These are phyloP conservation scores for Bassia scoparia DNA, from an alignment of 148 eudicot genomes.

Conservation along the genomic window DNA sequence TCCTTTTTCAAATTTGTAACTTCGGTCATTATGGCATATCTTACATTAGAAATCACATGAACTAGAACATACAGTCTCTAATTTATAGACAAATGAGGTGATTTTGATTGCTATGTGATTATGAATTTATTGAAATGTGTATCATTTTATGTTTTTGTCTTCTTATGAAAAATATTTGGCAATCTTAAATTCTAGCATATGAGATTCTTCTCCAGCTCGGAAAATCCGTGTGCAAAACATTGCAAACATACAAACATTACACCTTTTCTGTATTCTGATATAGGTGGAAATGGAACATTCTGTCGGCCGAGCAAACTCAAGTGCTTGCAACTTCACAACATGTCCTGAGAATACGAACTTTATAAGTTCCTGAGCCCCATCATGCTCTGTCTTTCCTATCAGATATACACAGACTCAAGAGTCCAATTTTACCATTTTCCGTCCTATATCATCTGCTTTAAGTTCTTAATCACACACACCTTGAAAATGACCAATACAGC, in stretches of 20 bases:
- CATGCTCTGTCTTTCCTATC: constrained; percentile 84
- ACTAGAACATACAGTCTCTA: no score
- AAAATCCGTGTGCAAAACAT: constrained; percentile 65
- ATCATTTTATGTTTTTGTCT: background rate
- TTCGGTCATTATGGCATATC: no score
- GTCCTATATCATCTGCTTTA: constrained; percentile 50
- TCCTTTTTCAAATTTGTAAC: no score
- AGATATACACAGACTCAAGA: constrained; percentile 72
- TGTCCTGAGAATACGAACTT: constrained; percentile 70
- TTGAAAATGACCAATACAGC: constrained; percentile 54
- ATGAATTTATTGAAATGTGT: background rate
- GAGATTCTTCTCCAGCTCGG: constrained; percentile 44
- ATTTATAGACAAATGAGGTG: no score
- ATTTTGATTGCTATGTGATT: background rate
- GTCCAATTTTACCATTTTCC: constrained; percentile 77
- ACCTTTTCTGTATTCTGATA: constrained; percentile 49
- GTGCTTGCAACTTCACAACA: constrained; percentile 46
- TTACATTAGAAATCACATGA: no score
- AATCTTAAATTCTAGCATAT: constrained; percentile 11
- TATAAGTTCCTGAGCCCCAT: constrained; percentile 56
- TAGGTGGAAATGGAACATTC: constrained; percentile 37
- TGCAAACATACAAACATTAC: constrained; percentile 35
- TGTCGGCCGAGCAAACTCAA: constrained; percentile 29
- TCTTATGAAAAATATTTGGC: background rate
- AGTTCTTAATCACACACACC: constrained; percentile 44